Base-by-base conservation (phyloP, 805 yeast genomes). In the Saturnispora besseyi region DNA sequence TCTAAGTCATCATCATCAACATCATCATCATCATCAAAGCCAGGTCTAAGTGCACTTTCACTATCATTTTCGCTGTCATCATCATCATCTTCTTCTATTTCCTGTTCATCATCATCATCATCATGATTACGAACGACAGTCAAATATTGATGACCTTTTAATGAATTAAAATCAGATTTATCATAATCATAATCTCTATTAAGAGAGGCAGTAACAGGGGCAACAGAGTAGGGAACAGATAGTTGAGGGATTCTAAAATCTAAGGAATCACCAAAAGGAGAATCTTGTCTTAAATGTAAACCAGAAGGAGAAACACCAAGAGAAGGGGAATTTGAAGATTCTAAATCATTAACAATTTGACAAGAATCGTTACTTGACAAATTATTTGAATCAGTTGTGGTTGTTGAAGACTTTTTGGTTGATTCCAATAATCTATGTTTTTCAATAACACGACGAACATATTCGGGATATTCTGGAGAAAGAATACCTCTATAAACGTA, bases 401-500 rank as follows among this genome's bases (percentile, higher is more conserved):
- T 48, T 12, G 51, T 49, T 18, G 58, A 61, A 12, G 43, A 47
- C 13, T 18, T 47, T 41, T 33, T 47, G 15, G 10, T 41, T 4
- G 59, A 62, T 30, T 60, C 62, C 32, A 55, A 26, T 55, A 64
- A 60, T 51, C 71, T 74, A 55, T 76, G 79, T 54, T 65, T 62
- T 52, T 79, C 84, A 70, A 80, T 75, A 44, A 82, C 79, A 54
- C 75, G 77, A 46, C 80, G 77, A 7, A 86, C 91, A 61, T 82
- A 87, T 37, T 79, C 67, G 57, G 82, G 82, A 65, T 82, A 86
- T 62, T 85, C 90, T n/a, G 79, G 74, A 30, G 91, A 77, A 53
- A 86, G 70, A 29, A 84, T 68, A 36, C 95, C 95, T 59, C 93
- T 78, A 64, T 86, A 86, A 45, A 84, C 89, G 60, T 86, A 86